Evolutionary conservation across 768 basidiomycete genomes (phyloP).

Genomic region (Boletus tylopilopsis): DNA sequence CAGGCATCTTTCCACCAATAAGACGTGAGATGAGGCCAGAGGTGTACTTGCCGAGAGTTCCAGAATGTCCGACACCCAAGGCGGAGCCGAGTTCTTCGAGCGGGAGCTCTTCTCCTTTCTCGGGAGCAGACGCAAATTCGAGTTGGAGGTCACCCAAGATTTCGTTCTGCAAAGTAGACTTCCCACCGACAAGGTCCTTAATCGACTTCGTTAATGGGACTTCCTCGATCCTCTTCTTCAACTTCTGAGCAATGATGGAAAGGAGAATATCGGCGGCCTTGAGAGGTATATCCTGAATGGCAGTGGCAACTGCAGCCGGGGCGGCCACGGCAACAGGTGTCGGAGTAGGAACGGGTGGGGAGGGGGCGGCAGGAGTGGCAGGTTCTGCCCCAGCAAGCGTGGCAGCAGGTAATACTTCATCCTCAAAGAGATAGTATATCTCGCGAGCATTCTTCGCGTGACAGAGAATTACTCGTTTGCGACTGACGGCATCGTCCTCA

Average conservation of each 20-base stretch:
- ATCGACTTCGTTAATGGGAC: constrained; percentile 90
- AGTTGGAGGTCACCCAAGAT: constrained; percentile 95
- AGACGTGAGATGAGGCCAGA: constrained; percentile 87
- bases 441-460: constrained; percentile 95
- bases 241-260: constrained; percentile 92
- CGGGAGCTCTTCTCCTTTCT: constrained; percentile 97
- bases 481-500: constrained; percentile 80
- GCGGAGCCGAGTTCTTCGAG: constrained; percentile 93
- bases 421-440: constrained; percentile 97
- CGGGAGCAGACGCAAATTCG: constrained; percentile 92
- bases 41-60: constrained; percentile 91
- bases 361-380: constrained; percentile 35
- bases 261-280: constrained; percentile 87
- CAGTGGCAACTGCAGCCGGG: constrained; percentile 60
- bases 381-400: constrained; percentile 30
- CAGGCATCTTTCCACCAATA: constrained; percentile 96
- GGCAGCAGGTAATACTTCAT: constrained; percentile 48
- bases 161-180: constrained; percentile 98
- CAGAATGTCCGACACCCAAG: constrained; percentile 74
- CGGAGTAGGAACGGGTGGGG: constrained; percentile 40
- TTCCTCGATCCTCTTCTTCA: constrained; percentile 93
- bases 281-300: constrained; percentile 87
- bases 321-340: constrained; percentile 42
- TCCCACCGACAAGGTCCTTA: constrained; percentile 98
- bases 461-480: constrained; percentile 78